phyloP scores from a whole-genome alignment of 2,329 filamentous ascomycete genomes.

The Hymenoscyphus linearis region DNA sequence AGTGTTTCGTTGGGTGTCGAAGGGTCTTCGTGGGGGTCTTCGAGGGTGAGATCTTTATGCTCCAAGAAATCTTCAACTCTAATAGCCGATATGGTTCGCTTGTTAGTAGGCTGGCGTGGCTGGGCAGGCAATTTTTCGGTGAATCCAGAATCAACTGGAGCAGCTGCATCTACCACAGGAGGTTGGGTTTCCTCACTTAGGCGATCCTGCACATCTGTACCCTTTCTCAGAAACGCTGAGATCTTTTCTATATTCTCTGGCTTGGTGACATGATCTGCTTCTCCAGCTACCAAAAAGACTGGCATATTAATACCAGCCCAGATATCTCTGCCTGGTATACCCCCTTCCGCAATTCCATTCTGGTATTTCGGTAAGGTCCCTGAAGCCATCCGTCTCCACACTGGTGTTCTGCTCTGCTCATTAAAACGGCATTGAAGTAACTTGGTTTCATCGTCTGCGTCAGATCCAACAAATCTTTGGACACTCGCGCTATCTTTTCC shows the following conservation, averaged over 20 bases:
- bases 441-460: conserved; percentile 60
- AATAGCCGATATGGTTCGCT: conserved; percentile 34
- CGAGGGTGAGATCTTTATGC: conserved; percentile 28
- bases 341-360: conserved; percentile 48
- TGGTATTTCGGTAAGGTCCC: conserved; percentile 61
- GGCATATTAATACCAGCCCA: conserved; percentile 73
- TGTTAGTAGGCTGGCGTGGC: conserved; percentile 29
- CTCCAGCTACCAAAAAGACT: conserved; percentile 72
- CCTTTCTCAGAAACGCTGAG: conserved; percentile 35
- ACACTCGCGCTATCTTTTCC: conserved; percentile 76
- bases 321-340: conserved; percentile 61
- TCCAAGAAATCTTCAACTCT: conserved; percentile 35
- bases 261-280: conserved; percentile 72
- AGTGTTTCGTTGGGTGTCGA: conserved; percentile 41
- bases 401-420: conserved; percentile 72
- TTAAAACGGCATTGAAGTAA: conserved; percentile 71
- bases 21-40: conserved; percentile 41
- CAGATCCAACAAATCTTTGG: conserved; percentile 64
- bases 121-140: conserved; percentile 15
- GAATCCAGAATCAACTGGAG: conserved; percentile 38
- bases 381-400: conserved; percentile 76
- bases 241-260: conserved; percentile 67
- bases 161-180: conserved; percentile 45
- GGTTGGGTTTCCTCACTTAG: conserved; percentile 31
- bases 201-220: conserved; percentile 23